Base-by-base conservation (phyloP, 2,329 filamentous ascomycete species). In the Leptographium radiaticola region DNA sequence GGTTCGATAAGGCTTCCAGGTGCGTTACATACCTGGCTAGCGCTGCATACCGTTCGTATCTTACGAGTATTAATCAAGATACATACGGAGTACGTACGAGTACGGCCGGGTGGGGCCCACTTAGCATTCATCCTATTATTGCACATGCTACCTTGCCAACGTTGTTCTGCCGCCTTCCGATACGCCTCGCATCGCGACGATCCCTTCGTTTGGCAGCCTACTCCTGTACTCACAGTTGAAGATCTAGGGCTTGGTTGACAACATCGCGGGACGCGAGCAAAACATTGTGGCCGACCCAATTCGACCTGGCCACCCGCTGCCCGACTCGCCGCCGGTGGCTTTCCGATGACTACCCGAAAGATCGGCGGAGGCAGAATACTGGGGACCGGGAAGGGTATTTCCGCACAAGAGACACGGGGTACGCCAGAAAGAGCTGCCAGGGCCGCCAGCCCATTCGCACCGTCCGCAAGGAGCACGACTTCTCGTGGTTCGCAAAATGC, bases 361-460 rank as follows among this genome's bases (percentile, higher is more conserved):
- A 79, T 96, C 68, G 91, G 91, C 70, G 90, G 91, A 71, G 91
- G 91, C 68, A 83, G 91, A 72, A 84, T 96, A 65, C 75, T 96
- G 63, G 91, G 91, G 64, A 94, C 79, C 71, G 89, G 88, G 63
- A 89, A 85, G 69, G 83, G 85, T 63, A 80, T 95, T 63, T 86
- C 84, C 61, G 86, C 88, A 63, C 75, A 79, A 31, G 64, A 70
- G 50, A 64, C 71, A 53, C 63, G 69, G 42, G 57, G 33, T 12
- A 52, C 50, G 30, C 56, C 53, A 9, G 33, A 9, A 4, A 68
- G 67, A 62, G 70, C 72, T 38, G 66, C 67, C 59, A 79, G 73
- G 62, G 76, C 73, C 51, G 69, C 76, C 53, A 80, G 73, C 63
- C 77, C 72, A 50, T 70, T 76, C 56, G 70, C 75, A 42, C 71